These are phyloP conservation scores for Nakaseomyces kungkrabaensis DNA, from an alignment of 1,139 yeast species.

Conservation along the genomic window DNA sequence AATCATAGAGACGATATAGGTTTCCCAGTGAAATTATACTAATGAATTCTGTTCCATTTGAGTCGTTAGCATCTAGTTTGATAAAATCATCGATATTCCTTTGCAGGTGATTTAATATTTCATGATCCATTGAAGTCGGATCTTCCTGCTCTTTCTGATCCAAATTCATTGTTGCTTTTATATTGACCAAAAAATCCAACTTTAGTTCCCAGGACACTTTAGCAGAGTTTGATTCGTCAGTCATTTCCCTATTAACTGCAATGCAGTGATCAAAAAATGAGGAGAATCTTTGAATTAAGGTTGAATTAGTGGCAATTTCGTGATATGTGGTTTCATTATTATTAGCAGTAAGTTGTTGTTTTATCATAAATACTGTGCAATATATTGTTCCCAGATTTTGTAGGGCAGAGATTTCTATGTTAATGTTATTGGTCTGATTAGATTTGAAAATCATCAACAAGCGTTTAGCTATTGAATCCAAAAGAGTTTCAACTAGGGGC, in stretches of 20 bases:
- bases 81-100: background rate
- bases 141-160: background rate
- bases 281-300: background rate
- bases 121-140: background rate
- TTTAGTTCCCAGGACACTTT: background rate
- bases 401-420: constrained; percentile 41
- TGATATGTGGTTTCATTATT: background rate
- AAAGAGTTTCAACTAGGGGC: constrained; percentile 45
- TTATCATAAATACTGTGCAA: constrained; percentile 34
- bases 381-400: constrained; percentile 53
- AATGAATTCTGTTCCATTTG: background rate
- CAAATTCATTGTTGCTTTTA: background rate
- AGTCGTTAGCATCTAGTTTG: background rate
- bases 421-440: constrained; percentile 31
- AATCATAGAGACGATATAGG: constrained; percentile 35
- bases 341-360: background rate
- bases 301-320: background rate
- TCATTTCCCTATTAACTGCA: background rate
- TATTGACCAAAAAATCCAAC: background rate
- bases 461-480: constrained; percentile 36
- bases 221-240: background rate
- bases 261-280: background rate
- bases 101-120: background rate
- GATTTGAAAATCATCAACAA: constrained; percentile 31
- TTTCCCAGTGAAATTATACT: background rate